These are phyloP conservation scores for Dittrichia graveolens DNA, from an alignment of 129 eudicot genomes.

Conservation along the genomic window DNA sequence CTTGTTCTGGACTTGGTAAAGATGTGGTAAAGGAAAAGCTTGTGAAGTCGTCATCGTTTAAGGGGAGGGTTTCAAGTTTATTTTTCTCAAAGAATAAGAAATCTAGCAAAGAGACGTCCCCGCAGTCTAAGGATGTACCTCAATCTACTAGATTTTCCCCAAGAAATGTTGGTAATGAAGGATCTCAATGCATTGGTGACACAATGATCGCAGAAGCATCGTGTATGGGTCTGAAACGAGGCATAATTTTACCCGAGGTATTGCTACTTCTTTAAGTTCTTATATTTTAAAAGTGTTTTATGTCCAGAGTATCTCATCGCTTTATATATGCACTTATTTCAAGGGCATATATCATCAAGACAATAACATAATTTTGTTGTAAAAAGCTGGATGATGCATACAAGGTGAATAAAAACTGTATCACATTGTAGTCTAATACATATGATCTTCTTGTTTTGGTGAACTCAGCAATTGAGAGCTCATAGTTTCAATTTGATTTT, in stretches of 20 bases:
- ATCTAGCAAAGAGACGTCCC: constrained; percentile 53
- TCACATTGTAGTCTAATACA: neutral
- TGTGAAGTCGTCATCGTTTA: constrained; percentile 60
- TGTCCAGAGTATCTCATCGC: neutral
- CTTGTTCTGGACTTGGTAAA: constrained; percentile 30
- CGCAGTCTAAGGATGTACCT: constrained; percentile 41
- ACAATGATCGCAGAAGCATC: constrained; percentile 33
- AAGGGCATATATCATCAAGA: neutral
- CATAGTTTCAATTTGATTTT: neutral
- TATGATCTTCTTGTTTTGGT: neutral
- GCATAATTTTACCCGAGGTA: constrained; percentile 55
- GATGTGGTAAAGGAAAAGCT: constrained; percentile 49
- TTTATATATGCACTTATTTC: constrained; percentile 2
- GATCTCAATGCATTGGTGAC: constrained; percentile 33
- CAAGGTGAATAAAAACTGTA: neutral
- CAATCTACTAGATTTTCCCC: constrained; percentile 34
- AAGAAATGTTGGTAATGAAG: constrained; percentile 28
- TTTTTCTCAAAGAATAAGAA: constrained; percentile 76
- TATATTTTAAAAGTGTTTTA: neutral
- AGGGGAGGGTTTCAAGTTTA: constrained; percentile 79
- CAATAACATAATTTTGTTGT: neutral
- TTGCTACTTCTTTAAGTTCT: constrained; percentile 14
- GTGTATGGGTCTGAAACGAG: constrained; percentile 36
- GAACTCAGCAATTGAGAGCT: neutral
- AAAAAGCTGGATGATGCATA: neutral